Evolutionary conservation across 1,139 yeast genomes (phyloP), one percentile per base, ranked within the genome.

Genomic region (Kurtzmaniella quercitrusa): DNA sequence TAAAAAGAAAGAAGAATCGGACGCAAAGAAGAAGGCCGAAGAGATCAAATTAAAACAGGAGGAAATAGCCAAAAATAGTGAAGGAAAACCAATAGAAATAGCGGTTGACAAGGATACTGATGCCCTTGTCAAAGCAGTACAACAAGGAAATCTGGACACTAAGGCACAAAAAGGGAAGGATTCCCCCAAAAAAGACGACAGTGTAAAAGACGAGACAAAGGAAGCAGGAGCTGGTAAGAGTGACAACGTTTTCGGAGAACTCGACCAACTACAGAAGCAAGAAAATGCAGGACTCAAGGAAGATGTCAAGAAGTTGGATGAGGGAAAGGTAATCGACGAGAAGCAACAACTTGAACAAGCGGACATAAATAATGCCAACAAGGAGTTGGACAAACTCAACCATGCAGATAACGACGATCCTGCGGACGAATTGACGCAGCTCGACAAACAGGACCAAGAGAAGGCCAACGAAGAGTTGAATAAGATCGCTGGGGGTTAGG

Each of bases 1-100:
- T 12, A 15, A 11, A 14, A 29, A 48, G 47, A 41, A 52, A 46
- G 46, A 43, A 38, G 41, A 48, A 44, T 39, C 47, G 47, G 19
- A 25, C 25, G 48, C 46, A 38, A 42, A 47, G 36, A 47, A 42
- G 24, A 34, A 38, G 9, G 42, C 21, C 12, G 44, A 41, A n/a
- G 34, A 15, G 15, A 16, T 16, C 14, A n/a, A 25, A 17, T 15
- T 37, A 9, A 24, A 24, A 6, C 39, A n/a, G 25, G 39, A n/a
- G 6, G 46, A 37, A 21, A 21, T 23, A 4, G 18, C 16, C 27
- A 41, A 37, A 23, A 17, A 38, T 16, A 19, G 19, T 33, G 34
- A 40, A 19, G 16, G 18, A 39, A 27, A 38, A 12, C 27, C 27
- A 7, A 17, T 33, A 10, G 25, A 41, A 36, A 34, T 16, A 10